Evolutionary conservation across 78 protist species (phyloP), one percentile per base, ranked within the genome.

Genomic region (Pelomyxa schiedti): DNA sequence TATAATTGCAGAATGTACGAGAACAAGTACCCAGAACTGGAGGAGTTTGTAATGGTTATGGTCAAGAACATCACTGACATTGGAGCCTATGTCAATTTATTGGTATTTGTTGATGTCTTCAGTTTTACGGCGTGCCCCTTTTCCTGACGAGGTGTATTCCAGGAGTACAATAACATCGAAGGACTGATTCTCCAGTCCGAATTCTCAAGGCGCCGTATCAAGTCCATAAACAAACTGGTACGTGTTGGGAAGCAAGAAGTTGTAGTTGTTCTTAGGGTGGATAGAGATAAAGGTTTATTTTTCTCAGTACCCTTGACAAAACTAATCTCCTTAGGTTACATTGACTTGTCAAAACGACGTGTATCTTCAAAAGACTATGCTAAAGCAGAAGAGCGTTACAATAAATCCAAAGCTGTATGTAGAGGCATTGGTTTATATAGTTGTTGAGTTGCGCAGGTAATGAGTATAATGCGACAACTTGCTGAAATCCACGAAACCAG

Each of bases 181-280:
- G 99, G 99, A 37, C 92, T 96, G 98, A 93, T 98, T 42, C 79
- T 92, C 72, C 76, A 87, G 9, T 77, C 94, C 26, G 99, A 96
- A 85, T 82, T 98, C 29, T 88, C 97, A 1, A 72, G 97, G 1
- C 77, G 94, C 39, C 95, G 99, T 58, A 95, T 96, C 74, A 91
- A 98, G 74, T 90, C 98, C 4, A 75, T 98, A 66, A 72, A 86
- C 72, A 89, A 94, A 78, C 76, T 93, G 36, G 86, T 93, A 42
- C 89, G 93, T 39, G 97, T 91, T 7, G 99, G 95, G 24, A 64
- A 87, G 29, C 53, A 66, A n/a, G 97, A 94, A 81, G 92, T 84
- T 8, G 96, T 90, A 40, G 85, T 84, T 16, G 99, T 98, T 0
- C 82, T 98, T 43, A 91, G 99, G 37, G 98, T 98, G 43, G 99